Evolutionary conservation across 2,329 filamentous ascomycete genomes (phyloP).

Genomic region (Claviceps cyperi): DNA sequence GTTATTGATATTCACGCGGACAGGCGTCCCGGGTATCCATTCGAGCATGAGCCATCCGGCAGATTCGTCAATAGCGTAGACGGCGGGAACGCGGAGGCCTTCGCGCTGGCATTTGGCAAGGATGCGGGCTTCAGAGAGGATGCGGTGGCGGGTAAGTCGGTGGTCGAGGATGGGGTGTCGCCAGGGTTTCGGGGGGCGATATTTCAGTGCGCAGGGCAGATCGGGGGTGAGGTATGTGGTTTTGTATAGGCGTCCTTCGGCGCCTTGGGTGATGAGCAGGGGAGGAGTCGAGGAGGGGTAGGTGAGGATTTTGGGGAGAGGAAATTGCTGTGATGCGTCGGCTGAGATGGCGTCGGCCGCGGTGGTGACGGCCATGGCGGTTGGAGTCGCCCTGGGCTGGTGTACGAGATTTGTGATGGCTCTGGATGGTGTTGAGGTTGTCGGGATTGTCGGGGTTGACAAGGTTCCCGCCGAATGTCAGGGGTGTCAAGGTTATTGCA

Average conservation of each 20-base stretch:
- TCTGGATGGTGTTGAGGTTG: neutral
- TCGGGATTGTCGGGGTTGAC: neutral
- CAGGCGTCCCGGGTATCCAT: slow-evolving; percentile 63
- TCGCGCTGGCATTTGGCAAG: slow-evolving; percentile 65
- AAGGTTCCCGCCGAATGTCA: too few relatives aligned
- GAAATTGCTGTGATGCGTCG: slow-evolving; percentile 21
- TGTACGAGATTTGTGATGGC: neutral
- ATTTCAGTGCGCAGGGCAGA: slow-evolving; percentile 68
- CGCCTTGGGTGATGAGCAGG: slow-evolving; percentile 74
- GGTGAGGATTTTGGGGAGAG: slow-evolving; percentile 51
- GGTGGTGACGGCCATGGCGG: slow-evolving; percentile 2
- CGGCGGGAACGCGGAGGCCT: slow-evolving; percentile 66
- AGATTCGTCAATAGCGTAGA: slow-evolving; percentile 53
- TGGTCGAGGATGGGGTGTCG: slow-evolving; percentile 80
- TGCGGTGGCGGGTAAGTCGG: slow-evolving; percentile 71
- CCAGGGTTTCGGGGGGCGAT: slow-evolving; percentile 83
- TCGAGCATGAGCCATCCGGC: slow-evolving; percentile 69
- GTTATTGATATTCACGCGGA: slow-evolving; percentile 54
- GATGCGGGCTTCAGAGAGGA: slow-evolving; percentile 79
- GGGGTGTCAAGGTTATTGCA: too few relatives aligned
- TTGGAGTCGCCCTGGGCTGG: neutral
- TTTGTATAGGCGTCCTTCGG: slow-evolving; percentile 87
- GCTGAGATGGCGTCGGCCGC: neutral
- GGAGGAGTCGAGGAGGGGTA: slow-evolving; percentile 46
- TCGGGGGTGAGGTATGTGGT: slow-evolving; percentile 60